phyloP scores from a whole-genome alignment of 2,329 filamentous ascomycete genomes.

The Byssochlamys sp. region DNA sequence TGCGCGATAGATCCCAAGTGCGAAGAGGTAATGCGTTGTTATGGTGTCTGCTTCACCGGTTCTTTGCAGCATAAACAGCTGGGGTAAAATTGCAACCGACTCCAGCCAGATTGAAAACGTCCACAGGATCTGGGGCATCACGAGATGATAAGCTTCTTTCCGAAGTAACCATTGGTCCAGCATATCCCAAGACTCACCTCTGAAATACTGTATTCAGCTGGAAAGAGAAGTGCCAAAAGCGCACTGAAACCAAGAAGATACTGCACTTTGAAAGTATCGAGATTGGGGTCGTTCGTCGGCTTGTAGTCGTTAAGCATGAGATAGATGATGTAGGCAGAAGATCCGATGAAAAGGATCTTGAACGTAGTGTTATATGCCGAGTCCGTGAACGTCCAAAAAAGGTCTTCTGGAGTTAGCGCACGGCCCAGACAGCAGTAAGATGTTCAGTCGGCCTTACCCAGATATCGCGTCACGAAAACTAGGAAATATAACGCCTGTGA shows the following conservation, averaged over 20 bases:
- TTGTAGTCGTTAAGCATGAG: conserved; percentile 97
- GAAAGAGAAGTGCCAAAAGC: conserved; percentile 69
- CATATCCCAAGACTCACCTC: conserved; percentile 41
- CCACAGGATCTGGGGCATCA: conserved; percentile 66
- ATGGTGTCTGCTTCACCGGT: conserved; percentile 99
- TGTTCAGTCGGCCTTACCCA: conserved; percentile 46
- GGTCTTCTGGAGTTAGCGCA: conserved; percentile 48
- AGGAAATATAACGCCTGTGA: conserved; percentile 90
- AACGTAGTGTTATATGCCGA: conserved; percentile 88
- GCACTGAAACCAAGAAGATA: conserved; percentile 78
- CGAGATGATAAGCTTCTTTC: background rate
- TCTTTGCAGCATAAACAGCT: conserved; percentile 95
- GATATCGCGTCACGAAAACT: conserved; percentile 87
- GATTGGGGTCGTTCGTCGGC: conserved; percentile 90
- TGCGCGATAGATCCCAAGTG: conserved; percentile 79
- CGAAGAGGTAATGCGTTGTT: conserved; percentile 94
- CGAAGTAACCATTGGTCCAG: background rate
- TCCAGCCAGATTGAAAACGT: conserved; percentile 98
- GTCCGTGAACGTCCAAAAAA: conserved; percentile 72
- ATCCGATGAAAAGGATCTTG: conserved; percentile 87
- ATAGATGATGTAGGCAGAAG: conserved; percentile 89
- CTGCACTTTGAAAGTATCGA: conserved; percentile 94
- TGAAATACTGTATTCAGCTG: conserved; percentile 68
- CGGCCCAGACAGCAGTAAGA: background rate
- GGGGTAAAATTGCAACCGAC: conserved; percentile 87